phyloP scores from a whole-genome alignment of 1,284 basidiomycete genomes.

The Boletus mariae region DNA sequence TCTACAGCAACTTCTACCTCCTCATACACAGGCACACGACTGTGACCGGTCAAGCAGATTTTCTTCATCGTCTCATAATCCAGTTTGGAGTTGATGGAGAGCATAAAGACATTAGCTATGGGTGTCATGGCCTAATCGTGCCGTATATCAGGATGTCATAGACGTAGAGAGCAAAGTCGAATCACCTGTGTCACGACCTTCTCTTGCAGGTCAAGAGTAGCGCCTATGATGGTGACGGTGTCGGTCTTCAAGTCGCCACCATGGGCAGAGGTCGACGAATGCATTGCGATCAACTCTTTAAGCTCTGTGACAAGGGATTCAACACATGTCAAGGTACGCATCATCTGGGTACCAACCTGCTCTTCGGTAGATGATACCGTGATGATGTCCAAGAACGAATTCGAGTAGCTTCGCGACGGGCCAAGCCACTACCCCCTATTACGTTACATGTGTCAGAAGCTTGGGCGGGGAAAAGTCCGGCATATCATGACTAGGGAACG shows the following conservation, averaged over 20 bases:
- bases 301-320: constrained; percentile 40
- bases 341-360: constrained; percentile 26
- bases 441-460: background rate
- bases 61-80: constrained; percentile 50
- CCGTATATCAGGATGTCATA: background rate
- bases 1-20: constrained; percentile 36
- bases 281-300: constrained; percentile 72
- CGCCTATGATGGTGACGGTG: constrained; percentile 74
- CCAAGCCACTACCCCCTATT: constrained; percentile 74
- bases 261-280: constrained; percentile 51
- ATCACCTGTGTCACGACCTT: constrained; percentile 55
- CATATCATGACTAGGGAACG: constrained; percentile 21
- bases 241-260: constrained; percentile 70
- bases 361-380: constrained; percentile 57
- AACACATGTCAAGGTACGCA: background rate
- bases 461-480: background rate
- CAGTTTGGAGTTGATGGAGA: constrained; percentile 49
- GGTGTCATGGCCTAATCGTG: constrained; percentile 30
- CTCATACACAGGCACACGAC: constrained; percentile 44
- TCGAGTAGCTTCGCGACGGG: constrained; percentile 74
- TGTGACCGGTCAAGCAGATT: constrained; percentile 53
- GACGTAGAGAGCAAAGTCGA: background rate
- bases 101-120: constrained; percentile 45
- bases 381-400: constrained; percentile 57
- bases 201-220: constrained; percentile 69